A percentile compares a stretch with the other conserved stretches of the same genome.
phyloP scores from a whole-genome alignment of 2,329 filamentous ascomycete species.

The Trichoderma asperellum region DNA sequence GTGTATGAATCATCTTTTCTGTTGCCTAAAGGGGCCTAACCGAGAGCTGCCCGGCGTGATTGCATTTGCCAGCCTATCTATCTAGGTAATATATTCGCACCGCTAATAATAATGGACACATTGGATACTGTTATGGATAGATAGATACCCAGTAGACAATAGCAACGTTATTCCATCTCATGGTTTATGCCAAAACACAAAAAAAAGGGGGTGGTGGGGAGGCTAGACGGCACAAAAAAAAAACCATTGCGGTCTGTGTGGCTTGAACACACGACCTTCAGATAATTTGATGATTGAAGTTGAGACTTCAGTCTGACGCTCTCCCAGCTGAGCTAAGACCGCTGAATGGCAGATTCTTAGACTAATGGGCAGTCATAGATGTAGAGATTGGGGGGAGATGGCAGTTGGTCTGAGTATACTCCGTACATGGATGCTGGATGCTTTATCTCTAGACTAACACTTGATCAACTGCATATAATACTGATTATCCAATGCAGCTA shows the following conservation, averaged over 20 bases:
- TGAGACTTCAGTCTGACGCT: background rate
- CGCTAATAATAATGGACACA: too few species aligned
- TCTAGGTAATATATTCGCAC: too few species aligned
- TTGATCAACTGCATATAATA: background rate
- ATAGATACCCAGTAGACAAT: too few species aligned
- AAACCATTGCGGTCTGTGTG: background rate
- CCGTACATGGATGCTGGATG: background rate
- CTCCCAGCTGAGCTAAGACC: background rate
- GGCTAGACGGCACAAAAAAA: background rate
- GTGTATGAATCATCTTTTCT: too few species aligned
- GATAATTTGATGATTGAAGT: background rate
- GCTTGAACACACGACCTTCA: background rate
- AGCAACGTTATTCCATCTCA: background rate
- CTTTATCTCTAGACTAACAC: background rate
- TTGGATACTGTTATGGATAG: too few species aligned
- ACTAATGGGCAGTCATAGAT: background rate
- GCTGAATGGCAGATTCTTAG: background rate
- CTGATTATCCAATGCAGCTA: background rate
- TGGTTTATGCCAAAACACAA: background rate
- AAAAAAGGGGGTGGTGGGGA: background rate
- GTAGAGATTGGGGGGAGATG: background rate
- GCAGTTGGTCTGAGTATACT: background rate
- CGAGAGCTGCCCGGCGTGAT: too few species aligned
- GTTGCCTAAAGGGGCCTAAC: too few species aligned
- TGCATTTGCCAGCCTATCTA: too few species aligned